phyloP scores from a whole-genome alignment of 2,329 filamentous ascomycete species.

The Pseudogymnoascus sp. region DNA sequence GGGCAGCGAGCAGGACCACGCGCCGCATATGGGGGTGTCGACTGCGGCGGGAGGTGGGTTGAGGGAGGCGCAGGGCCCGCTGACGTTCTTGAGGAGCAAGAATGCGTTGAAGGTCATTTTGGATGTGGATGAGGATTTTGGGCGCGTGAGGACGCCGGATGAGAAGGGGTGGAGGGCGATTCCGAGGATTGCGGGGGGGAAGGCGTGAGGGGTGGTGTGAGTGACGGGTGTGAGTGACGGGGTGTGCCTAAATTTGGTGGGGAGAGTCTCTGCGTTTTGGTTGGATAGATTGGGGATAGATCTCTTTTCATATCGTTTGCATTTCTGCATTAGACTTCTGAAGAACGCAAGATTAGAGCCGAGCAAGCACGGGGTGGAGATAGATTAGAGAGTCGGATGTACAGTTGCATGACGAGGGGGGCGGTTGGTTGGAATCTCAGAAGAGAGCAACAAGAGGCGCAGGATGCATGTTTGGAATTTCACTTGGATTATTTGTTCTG shows the following conservation, averaged over 20 bases:
- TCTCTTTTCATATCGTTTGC: constrained; percentile 5
- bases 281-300: constrained; percentile 4
- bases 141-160: constrained; percentile 33
- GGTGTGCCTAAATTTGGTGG: neutral
- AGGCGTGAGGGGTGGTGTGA: neutral
- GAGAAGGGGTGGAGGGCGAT: constrained; percentile 23
- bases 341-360: neutral
- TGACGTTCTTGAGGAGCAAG: constrained; percentile 62
- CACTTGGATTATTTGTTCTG: neutral
- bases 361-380: neutral
- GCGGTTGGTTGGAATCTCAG: constrained; percentile 20
- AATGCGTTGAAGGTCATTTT: constrained; percentile 95
- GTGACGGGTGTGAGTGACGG: neutral
- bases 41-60: constrained; percentile 53
- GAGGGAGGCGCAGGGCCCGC: constrained; percentile 24
- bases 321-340: constrained; percentile 2
- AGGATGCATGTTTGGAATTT: constrained; percentile 5
- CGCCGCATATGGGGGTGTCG: constrained; percentile 45
- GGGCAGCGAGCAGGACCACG: constrained; percentile 47
- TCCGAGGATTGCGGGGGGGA: constrained; percentile 23
- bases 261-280: neutral
- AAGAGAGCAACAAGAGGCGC: constrained; percentile 14
- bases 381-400: constrained; percentile 25
- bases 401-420: constrained; percentile 33
- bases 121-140: constrained; percentile 90